Conservation (phyloP, 139 green algal genomes). For the Chlamydomonas incerta region DNA sequence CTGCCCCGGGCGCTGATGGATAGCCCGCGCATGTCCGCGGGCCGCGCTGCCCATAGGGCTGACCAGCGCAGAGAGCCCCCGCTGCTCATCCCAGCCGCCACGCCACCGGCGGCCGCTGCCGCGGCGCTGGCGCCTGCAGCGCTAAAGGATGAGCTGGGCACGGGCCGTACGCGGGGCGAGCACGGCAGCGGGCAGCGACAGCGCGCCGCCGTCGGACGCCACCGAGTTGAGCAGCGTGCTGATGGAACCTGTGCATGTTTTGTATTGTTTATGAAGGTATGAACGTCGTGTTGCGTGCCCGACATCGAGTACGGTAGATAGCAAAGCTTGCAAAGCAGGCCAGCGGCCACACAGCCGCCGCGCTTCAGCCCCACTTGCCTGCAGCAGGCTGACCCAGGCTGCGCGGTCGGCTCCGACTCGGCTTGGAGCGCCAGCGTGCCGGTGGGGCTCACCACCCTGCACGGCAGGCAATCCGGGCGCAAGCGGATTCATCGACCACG, state of each 20-base stretch:
- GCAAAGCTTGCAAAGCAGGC: too few species aligned
- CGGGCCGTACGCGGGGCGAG: neutral
- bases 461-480: too few species aligned
- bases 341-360: neutral
- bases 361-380: neutral
- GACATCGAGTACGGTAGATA: too few species aligned
- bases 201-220: neutral
- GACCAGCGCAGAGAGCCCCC: neutral
- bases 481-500: too few species aligned
- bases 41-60: neutral
- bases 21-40: neutral
- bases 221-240: slow-evolving; percentile 64
- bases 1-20: slow-evolving; percentile 5
- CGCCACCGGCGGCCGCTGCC: neutral
- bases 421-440: slow-evolving; percentile 80
- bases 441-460: slow-evolving; percentile 80
- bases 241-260: slow-evolving; percentile 54
- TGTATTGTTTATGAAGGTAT: too few species aligned
- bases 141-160: neutral
- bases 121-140: too few species aligned
- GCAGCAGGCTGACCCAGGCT: slow-evolving; percentile 79
- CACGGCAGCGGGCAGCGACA: neutral
- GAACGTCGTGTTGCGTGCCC: too few species aligned
- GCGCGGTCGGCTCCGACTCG: slow-evolving; percentile 80
- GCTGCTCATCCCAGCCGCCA: too few species aligned